Evolutionary conservation across 805 yeast species (phyloP).

Genomic region (Kodamaea kaohsiungensis): DNA sequence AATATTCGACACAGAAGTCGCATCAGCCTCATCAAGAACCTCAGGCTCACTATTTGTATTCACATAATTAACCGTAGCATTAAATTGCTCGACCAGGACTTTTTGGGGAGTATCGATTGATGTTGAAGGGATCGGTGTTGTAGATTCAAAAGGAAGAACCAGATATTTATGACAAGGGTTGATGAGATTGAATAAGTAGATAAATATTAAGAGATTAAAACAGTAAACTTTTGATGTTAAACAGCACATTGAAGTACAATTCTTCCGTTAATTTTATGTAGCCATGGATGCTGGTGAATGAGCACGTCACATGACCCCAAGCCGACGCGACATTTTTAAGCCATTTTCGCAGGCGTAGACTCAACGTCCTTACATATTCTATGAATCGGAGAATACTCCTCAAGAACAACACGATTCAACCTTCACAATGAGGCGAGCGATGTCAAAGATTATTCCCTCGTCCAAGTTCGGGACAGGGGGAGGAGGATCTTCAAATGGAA

Average conservation of each 20-base stretch:
- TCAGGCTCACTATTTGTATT: slow-evolving; percentile 40
- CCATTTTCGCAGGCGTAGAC: slow-evolving; percentile 1
- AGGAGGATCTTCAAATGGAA: neutral
- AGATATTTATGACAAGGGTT: too few species aligned
- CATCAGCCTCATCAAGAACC: slow-evolving; percentile 54
- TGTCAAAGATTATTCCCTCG: slow-evolving; percentile 44
- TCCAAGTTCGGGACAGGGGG: slow-evolving; percentile 8
- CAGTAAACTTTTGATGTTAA: too few species aligned
- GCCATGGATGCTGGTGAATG: too few species aligned
- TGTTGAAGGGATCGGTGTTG: too few species aligned
- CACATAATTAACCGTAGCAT: slow-evolving; percentile 75
- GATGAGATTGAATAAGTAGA: too few species aligned
- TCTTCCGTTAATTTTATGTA: too few species aligned
- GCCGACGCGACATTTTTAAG: neutral
- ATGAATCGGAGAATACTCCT: neutral
- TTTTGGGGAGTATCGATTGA: too few species aligned
- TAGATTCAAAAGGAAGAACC: too few species aligned
- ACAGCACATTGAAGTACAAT: too few species aligned
- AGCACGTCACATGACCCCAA: neutral
- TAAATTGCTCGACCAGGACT: slow-evolving; percentile 78
- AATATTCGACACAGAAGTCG: slow-evolving; percentile 64
- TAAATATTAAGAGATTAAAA: too few species aligned
- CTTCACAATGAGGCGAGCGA: slow-evolving; percentile 50
- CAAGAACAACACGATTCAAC: neutral
- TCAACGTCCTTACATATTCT: neutral